phyloP scores from a whole-genome alignment of 331 rosid genomes.

The Pyrus hybrid region DNA sequence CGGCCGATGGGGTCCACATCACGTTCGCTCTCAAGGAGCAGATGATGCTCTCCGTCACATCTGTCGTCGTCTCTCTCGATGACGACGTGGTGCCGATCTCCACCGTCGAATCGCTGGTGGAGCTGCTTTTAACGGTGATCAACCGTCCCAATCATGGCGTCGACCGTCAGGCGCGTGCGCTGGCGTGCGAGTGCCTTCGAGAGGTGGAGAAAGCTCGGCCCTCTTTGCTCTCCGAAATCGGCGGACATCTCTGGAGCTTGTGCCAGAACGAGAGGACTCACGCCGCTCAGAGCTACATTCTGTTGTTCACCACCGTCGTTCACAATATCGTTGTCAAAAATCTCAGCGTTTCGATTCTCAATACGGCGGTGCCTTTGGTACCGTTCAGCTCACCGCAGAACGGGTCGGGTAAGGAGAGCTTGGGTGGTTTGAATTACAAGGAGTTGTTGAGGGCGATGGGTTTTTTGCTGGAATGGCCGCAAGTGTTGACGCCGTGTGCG shows the following conservation, averaged over 20 bases:
- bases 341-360: slow-evolving; percentile 51
- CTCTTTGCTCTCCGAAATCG: slow-evolving; percentile 68
- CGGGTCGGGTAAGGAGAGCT: slow-evolving; percentile 13
- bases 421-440: slow-evolving; percentile 46
- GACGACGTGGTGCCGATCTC: slow-evolving; percentile 7
- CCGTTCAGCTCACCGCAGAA: slow-evolving; percentile 63
- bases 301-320: slow-evolving; percentile 58
- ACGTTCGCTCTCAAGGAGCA: slow-evolving; percentile 69
- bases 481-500: slow-evolving; percentile 71
- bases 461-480: slow-evolving; percentile 87
- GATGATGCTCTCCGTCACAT: slow-evolving; percentile 66
- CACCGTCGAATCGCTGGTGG: slow-evolving; percentile 43
- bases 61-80: slow-evolving; percentile 50
- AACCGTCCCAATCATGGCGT: slow-evolving; percentile 75
- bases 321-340: slow-evolving; percentile 43
- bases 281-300: slow-evolving; percentile 67
- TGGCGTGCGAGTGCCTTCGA: slow-evolving; percentile 80
- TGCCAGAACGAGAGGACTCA: slow-evolving; percentile 94
- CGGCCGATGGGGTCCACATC: slow-evolving; percentile 40
- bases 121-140: slow-evolving; percentile 50
- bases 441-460: slow-evolving; percentile 80
- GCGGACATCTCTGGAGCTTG: slow-evolving; percentile 79
- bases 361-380: slow-evolving; percentile 50
- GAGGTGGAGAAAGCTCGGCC: slow-evolving; percentile 70
- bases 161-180: slow-evolving; percentile 67